Evolutionary conservation across 202 grass and related monocot species (phyloP), one percentile per base, ranked within the genome.

Genomic region (Saccharum hybrid): DNA sequence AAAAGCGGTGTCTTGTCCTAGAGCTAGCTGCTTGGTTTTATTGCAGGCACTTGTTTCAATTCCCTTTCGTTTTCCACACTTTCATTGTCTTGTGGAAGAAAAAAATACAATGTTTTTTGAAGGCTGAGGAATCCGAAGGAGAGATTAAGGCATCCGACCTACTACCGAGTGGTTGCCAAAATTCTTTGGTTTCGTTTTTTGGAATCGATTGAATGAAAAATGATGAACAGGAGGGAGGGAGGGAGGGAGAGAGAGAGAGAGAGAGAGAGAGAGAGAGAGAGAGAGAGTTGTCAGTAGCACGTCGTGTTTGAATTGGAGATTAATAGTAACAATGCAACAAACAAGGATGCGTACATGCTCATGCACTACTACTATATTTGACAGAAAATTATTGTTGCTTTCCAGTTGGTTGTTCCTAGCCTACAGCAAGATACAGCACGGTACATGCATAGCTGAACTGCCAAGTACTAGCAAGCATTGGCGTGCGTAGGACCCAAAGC

Each of bases 401-500:
- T 80, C 81, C 62, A 41, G 77, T 52, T 41, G 82, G 82, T 85
- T 74, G 69, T 84, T 90, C 66, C 68, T 38, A 28, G 61, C 63
- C 16, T 36, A 36, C 38, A 4, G 82, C 72, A 21, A 46, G 3
- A 79, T 51, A 68, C 77, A 54, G 57, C 82, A 66, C 84, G n/a
- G 31, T 43, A 78, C 77, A 78, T 57, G 63, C 80, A 22, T 75
- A 83, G 63, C 88, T 90, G 87, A 80, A 70, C 63, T 83, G 63
- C 75, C 74, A 86, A 83, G 88, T 36, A 86, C 30, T 63, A 37
- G 51, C 68, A 79, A 75, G 80, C 75, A 56, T 21, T 80, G 69
- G 69, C 88, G 88, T 90, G 88, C 84, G 75, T 80, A 86, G 69
- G 84, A 64, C 88, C 84, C 80, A 87, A 90, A 87, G 88, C 68